These are phyloP conservation scores for Suhomyces wounanorum DNA, from an alignment of 1,139 yeast genomes.

Conservation along the genomic window DNA sequence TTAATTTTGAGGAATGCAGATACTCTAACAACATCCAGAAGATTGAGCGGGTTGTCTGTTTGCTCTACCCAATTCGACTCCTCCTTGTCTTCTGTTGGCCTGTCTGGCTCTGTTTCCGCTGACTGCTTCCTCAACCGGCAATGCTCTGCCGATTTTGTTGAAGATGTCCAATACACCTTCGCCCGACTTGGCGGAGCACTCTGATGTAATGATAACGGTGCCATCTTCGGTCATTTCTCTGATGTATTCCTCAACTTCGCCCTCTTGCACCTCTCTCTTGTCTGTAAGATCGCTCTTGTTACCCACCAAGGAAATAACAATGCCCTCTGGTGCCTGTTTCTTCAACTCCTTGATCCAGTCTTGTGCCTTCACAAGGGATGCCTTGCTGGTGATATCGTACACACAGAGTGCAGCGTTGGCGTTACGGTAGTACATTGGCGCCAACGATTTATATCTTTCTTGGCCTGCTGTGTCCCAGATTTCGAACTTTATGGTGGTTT, in stretches of 20 bases:
- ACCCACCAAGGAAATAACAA: constrained; percentile 53
- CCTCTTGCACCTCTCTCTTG: constrained; percentile 48
- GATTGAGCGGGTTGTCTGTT: constrained; percentile 25
- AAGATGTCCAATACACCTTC: constrained; percentile 50
- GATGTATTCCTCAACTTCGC: constrained; percentile 40
- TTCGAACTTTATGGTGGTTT: constrained; percentile 38
- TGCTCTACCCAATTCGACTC: constrained; percentile 44
- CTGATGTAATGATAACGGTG: constrained; percentile 33
- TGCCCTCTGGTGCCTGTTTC: constrained; percentile 83
- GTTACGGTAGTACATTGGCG: constrained; percentile 53
- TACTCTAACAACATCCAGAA: constrained; percentile 31
- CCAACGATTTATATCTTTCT: constrained; percentile 48
- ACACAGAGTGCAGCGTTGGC: constrained; percentile 41
- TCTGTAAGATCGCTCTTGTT: constrained; percentile 60
- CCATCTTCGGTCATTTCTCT: constrained; percentile 32
- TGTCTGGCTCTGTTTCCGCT: constrained; percentile 30
- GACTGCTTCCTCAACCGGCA: constrained; percentile 45
- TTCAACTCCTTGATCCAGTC: constrained; percentile 95
- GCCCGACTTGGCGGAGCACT: constrained; percentile 51
- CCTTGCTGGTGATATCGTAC: constrained; percentile 37
- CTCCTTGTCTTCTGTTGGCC: constrained; percentile 29
- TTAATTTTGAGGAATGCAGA: neutral
- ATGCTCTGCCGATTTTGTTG: constrained; percentile 43
- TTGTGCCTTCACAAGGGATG: constrained; percentile 85
- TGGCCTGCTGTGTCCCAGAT: constrained; percentile 60